These are phyloP conservation scores for Lizanozyma gosingica DNA, from an alignment of 1,139 yeast genomes.

Conservation along the genomic window DNA sequence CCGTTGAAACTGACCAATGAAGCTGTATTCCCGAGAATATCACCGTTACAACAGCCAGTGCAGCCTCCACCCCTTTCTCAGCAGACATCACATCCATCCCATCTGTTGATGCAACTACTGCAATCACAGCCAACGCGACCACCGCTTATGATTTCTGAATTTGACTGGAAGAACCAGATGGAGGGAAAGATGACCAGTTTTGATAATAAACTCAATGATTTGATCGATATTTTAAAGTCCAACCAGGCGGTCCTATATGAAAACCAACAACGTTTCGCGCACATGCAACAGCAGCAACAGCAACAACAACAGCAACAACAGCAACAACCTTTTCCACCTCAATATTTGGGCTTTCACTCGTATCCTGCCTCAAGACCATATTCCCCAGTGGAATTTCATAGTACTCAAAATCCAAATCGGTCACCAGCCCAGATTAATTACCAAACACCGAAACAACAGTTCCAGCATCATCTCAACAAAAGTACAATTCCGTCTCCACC, in stretches of 20 bases:
- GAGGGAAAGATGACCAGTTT: slow-evolving; percentile 38
- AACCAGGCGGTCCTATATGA: slow-evolving; percentile 16
- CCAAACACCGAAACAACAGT: neutral
- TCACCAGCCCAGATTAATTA: neutral
- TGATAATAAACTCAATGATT: slow-evolving; percentile 37
- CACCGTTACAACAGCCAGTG: slow-evolving; percentile 2
- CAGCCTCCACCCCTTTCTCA: neutral
- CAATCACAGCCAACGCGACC: slow-evolving; percentile 4
- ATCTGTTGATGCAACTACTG: neutral
- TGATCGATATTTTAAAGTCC: slow-evolving; percentile 27
- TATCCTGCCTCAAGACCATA: neutral
- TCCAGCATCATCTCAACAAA: neutral
- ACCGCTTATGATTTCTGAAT: slow-evolving; percentile 4
- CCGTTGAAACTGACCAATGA: neutral
- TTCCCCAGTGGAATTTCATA: neutral
- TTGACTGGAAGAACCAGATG: slow-evolving; percentile 34
- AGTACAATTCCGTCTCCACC: neutral
- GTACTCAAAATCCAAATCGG: neutral
- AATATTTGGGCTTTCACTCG: neutral
- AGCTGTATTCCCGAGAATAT: slow-evolving; percentile 9
- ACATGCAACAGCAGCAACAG: slow-evolving; percentile 1
- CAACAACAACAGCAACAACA: slow-evolving; percentile 1
- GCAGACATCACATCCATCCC: neutral
- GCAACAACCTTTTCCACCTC: slow-evolving; percentile 1
- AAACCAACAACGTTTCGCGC: slow-evolving; percentile 8